Evolutionary conservation across 257 asterid genomes (phyloP).

Genomic region (Ophiorrhiza pumila): DNA sequence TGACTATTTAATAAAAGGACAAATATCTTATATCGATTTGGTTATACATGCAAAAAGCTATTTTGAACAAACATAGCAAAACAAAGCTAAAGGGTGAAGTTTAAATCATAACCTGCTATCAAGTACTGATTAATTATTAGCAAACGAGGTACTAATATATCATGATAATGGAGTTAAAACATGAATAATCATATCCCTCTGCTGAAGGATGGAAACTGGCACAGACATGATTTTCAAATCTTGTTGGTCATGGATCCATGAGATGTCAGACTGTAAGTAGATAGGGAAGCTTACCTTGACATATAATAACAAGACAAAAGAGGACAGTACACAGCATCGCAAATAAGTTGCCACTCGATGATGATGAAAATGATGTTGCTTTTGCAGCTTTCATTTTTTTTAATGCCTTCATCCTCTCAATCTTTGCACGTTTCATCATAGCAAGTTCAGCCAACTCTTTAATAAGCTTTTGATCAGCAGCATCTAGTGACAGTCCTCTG

Average conservation of each 20-base stretch:
- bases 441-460: slow-evolving; percentile 70
- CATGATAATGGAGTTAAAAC: neutral
- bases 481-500: slow-evolving; percentile 67
- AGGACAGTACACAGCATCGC: slow-evolving; percentile 67
- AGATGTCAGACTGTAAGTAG: neutral
- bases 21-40: neutral
- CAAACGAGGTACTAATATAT: neutral
- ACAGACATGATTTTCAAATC: neutral
- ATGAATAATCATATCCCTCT: neutral
- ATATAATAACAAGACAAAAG: slow-evolving; percentile 55
- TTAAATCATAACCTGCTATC: neutral
- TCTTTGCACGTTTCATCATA: slow-evolving; percentile 65
- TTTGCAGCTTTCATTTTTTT: slow-evolving; percentile 67
- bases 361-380: slow-evolving; percentile 35
- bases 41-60: neutral
- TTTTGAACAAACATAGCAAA: neutral
- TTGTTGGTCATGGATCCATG: neutral
- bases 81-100: neutral
- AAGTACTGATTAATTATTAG: neutral
- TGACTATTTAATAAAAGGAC: neutral
- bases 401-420: slow-evolving; percentile 71
- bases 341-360: slow-evolving; percentile 47
- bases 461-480: slow-evolving; percentile 80
- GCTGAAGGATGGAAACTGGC: neutral
- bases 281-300: slow-evolving; percentile 50